Base-by-base conservation (phyloP, 1,284 basidiomycete species). In the Rhodotorula sp. region DNA sequence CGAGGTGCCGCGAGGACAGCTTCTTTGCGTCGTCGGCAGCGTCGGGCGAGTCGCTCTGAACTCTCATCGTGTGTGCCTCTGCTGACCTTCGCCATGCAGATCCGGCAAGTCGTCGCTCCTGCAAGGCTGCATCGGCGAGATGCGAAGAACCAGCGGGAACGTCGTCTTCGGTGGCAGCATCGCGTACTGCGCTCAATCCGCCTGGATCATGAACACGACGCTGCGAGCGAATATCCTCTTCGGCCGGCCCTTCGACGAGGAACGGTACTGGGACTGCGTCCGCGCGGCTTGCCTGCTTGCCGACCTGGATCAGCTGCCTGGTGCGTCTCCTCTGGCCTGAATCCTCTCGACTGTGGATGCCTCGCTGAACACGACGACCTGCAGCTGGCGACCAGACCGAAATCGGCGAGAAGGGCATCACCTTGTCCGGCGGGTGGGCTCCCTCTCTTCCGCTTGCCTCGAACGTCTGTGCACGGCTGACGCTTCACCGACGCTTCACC, bases 171-270 rank as follows among this genome's bases (percentile, higher is more conserved):
- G 58, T 48, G 27, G 66, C 15, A 47, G 44, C 0, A 60, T 93
- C 1, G 88, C 86, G 0, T 94, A 93, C 81, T 92, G 90, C 78
- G 86, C 91, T 6, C 91, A 93, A 78, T 86, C 83, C 29, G 89
- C 91, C 5, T 94, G 92, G 91, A 92, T 94, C 60, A 90, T 92
- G 78, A 91, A 91, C 77, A 86, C 88, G 0, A 86, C 88, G 1
- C 73, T 92, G 72, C 87, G 89, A 62, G 74, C 86, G 75, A 79
- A 80, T 66, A 77, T 80, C 34, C 60, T 79, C 32, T 82, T 88
- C 80, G 87, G 76, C 4, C 77, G 77, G 32, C 68, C 75, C 2
- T 79, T 76, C 57, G 78, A 81, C 54, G 86, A 88, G 62, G 87
- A 88, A 70, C 77, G 82, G 24, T 78, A 73, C 78, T 58, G 77